Base-by-base conservation (phyloP, 2,329 filamentous ascomycete genomes). In the Nigrospora oryzae region DNA sequence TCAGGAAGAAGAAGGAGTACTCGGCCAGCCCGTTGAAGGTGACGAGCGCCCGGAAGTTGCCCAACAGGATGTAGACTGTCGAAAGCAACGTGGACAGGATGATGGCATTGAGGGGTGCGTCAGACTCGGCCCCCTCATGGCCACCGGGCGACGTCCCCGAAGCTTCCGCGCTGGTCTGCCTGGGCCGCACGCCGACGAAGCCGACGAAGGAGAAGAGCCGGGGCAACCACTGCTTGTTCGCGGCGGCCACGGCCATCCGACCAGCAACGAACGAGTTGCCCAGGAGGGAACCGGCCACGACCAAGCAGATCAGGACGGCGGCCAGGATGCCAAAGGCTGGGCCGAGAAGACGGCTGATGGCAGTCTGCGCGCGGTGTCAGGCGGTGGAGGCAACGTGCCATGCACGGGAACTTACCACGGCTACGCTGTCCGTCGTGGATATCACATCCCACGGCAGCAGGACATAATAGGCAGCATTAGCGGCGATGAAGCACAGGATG, bases 1-100 rank as follows among this genome's bases (percentile, higher is more conserved):
- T 78, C 30, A 81, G 65, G 53, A 83, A 79, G 62, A 83, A 83
- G 59, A 83, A 83, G 0, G 79, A 73, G 56, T 78, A 83, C 52
- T 79, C 75, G 13, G 74, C 75, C 4, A 79, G 61, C 0, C 76
- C 76, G 42, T 78, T 79, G 51, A 80, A 80, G 0, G 77, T 82
- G 11, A 83, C 54, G 0, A 83, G 69, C 0, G 75, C 73, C 32
- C 79, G 71, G 62, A 83, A 83, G 57, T 70, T 77, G 15, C 79
- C 80, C 0, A 80, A 64, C 1, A 79, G 53, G 31, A 83, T 79
- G 57, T 83, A 83, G 2, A 80, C 45, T 0, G 76, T 57, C 0
- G 76, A 74, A 0, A 79, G 62, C 0, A 69, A 15, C 0, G 69
- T 65, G 0, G 72, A 71, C 0, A 79, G 63, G 1, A 74, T 56